Base-by-base conservation (phyloP, 2,329 filamentous ascomycete genomes). In the Ophiosphaerella korrae region DNA sequence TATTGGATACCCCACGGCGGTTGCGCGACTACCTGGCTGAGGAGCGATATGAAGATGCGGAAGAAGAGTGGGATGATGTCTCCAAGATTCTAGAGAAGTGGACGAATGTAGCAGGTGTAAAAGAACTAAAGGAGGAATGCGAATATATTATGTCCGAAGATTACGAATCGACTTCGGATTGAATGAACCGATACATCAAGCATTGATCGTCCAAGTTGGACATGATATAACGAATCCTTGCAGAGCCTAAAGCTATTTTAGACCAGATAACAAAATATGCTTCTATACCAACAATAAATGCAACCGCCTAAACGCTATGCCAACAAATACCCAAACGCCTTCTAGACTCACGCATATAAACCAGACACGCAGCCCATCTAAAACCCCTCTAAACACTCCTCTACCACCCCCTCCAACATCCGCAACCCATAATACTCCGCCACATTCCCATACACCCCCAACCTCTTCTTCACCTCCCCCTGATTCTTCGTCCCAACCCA, bases 391-490 rank as follows among this genome's bases (percentile, higher is more conserved):
- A 82, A 70, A 51, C 92, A 80, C 49, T 84, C 87, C 54, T 82
- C 81, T 5, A 93, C 88, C 42, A 95, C 88, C 57, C 82, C 85
- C 53, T 82, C 84, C 71, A 99, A 74, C 88, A 97, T 92, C 68
- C 84, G 84, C 69, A 97, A 77, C 5, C 85, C 87, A 75, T 94
- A 96, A 69, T 86, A 92, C 63, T 78, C 82, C 7, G 90, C 90
- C 42, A 96, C 92, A 45, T 83, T 86, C 60, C 79, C 81, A 74
- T 91, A 87, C 4, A 96, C 88, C 36, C 73, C 80, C 64, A 97
- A 64, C 68, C 78, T 82, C 69, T 79, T 84, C 66, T 83, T 74
- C 23, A 93, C 77, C 24, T 89, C 88, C 26, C 82, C 84, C 57
- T 82, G 80, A 60, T 87, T 83, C 52, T 92, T 80, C 16, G 86